Conservation (phyloP, 352 stramenopile genomes). For the Globisporangium irregulare region DNA sequence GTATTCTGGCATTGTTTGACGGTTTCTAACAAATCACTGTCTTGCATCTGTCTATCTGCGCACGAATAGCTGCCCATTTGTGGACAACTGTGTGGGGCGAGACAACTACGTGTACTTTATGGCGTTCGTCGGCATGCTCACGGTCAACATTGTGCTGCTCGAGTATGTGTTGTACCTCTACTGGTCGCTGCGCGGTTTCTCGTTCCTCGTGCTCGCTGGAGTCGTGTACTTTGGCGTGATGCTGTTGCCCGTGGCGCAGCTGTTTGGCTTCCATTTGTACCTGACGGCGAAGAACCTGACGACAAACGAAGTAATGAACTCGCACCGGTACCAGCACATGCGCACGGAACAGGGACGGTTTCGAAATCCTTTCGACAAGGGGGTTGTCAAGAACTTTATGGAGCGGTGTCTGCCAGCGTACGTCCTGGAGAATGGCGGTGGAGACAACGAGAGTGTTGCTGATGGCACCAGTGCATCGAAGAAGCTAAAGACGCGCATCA, state of each 20-base stretch:
- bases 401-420: constrained; percentile 31
- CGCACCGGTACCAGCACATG: constrained; percentile 59
- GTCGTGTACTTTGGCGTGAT: constrained; percentile 51
- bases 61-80: constrained; percentile 89
- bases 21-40: constrained; percentile 25
- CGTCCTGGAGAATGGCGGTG: background rate
- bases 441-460: background rate
- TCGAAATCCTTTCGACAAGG: constrained; percentile 37
- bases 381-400: constrained; percentile 25
- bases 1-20: background rate
- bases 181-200: constrained; percentile 41
- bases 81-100: constrained; percentile 98
- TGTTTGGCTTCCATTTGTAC: constrained; percentile 72
- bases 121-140: constrained; percentile 49
- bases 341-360: constrained; percentile 24
- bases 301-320: constrained; percentile 78
- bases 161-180: constrained; percentile 63
- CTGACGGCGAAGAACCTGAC: constrained; percentile 70
- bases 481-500: background rate
- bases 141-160: constrained; percentile 42
- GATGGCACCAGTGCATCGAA: background rate
- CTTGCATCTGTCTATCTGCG: background rate
- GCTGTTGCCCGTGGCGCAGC: constrained; percentile 46
- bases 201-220: constrained; percentile 24
- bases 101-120: constrained; percentile 95